phyloP scores from a whole-genome alignment of 768 basidiomycete genomes.

The Rickenella mellea region DNA sequence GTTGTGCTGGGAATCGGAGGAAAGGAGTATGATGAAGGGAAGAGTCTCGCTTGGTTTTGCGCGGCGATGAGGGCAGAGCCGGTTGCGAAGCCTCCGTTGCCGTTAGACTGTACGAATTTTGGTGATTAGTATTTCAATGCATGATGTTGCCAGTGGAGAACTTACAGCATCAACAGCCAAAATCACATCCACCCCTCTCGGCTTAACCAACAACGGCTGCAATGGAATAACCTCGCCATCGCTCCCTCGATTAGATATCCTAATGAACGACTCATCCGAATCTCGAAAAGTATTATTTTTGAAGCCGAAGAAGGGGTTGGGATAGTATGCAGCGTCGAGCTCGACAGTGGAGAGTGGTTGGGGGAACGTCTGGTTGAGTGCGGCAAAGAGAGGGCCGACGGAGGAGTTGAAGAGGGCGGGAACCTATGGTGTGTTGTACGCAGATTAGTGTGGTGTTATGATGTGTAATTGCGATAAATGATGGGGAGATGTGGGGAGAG shows the following conservation, averaged over 20 bases:
- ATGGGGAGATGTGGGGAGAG: too few species aligned
- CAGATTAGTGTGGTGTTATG: neutral
- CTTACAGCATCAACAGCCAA: constrained; percentile 36
- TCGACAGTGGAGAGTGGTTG: constrained; percentile 10
- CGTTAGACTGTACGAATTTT: neutral
- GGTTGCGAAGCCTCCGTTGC: too few species aligned
- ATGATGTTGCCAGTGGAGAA: constrained; percentile 16
- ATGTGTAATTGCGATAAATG: neutral
- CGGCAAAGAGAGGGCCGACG: constrained; percentile 8
- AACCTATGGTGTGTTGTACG: neutral
- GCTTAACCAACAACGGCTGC: constrained; percentile 38
- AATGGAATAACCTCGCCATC: constrained; percentile 36
- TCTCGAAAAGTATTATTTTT: constrained; percentile 24
- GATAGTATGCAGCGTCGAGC: constrained; percentile 22
- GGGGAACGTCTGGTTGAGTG: constrained; percentile 14
- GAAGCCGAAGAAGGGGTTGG: constrained; percentile 29
- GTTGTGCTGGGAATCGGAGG: constrained; percentile 19
- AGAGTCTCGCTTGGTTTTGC: constrained; percentile 29
- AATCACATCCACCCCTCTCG: constrained; percentile 38
- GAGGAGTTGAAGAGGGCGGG: constrained; percentile 9
- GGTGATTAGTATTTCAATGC: neutral
- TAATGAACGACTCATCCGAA: constrained; percentile 20
- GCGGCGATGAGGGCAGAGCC: constrained; percentile 11
- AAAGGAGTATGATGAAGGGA: constrained; percentile 23
- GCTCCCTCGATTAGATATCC: constrained; percentile 31